These are phyloP conservation scores for Choricystis sp. DNA, from an alignment of 139 green algal species.

Conservation along the genomic window DNA sequence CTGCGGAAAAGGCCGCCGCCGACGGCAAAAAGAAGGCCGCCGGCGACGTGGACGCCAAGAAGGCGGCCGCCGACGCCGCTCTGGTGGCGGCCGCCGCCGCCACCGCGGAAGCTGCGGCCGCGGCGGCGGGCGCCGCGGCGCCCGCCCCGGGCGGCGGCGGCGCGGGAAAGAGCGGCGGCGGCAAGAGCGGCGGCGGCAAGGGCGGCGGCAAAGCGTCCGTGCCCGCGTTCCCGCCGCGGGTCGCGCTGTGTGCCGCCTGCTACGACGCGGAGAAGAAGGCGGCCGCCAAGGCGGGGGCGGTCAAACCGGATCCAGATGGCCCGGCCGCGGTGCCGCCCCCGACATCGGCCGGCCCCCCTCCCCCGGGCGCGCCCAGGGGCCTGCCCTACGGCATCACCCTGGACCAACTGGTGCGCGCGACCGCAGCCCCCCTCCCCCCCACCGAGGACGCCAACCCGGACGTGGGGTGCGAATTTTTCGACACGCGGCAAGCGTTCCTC, in stretches of 20 bases:
- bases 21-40: not conserved
- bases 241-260: slow-evolving; percentile 35
- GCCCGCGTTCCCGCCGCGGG: slow-evolving; percentile 16
- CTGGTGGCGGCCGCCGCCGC: not conserved
- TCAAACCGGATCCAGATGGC: no score
- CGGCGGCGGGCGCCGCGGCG: not conserved
- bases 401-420: slow-evolving; percentile 12
- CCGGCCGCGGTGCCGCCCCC: slow-evolving; percentile 3
- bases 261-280: slow-evolving; percentile 14
- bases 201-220: slow-evolving; percentile 28
- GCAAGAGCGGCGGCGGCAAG: slow-evolving; percentile 31
- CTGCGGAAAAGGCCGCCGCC: not conserved
- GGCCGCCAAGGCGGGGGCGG: no score
- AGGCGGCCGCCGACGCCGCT: not conserved
- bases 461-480: slow-evolving; percentile 86
- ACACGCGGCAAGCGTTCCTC: slow-evolving; percentile 84
- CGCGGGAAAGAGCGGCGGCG: slow-evolving; percentile 6
- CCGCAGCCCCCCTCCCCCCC: slow-evolving; percentile 14
- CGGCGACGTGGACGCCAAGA: not conserved
- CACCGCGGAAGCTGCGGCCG: slow-evolving; percentile 1
- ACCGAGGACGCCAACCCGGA: slow-evolving; percentile 32
- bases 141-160: slow-evolving; percentile 4
- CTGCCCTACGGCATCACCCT: slow-evolving; percentile 21
- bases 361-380: slow-evolving; percentile 3
- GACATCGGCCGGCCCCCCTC: not conserved